Evolutionary conservation across 352 stramenopile genomes (phyloP).

Genomic region (Ophiocytium majus): DNA sequence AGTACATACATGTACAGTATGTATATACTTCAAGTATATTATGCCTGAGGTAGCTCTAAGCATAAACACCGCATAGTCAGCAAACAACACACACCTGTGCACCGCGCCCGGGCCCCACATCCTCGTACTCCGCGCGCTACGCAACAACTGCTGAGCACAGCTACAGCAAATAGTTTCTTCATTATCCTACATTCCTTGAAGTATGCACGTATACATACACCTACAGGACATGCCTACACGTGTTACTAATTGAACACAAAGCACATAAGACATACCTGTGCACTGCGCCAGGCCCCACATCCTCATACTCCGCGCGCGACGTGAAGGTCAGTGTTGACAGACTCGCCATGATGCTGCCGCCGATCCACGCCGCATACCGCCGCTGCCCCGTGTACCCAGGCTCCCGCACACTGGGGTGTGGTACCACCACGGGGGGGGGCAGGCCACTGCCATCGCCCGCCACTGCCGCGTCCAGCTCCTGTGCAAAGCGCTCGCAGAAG

Average conservation of each 20-base stretch:
- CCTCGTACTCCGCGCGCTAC: slow-evolving; percentile 95
- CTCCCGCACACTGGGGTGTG: slow-evolving; percentile 62
- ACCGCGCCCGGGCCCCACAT: slow-evolving; percentile 90
- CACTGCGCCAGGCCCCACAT: slow-evolving; percentile 89
- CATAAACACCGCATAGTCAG: too few species aligned
- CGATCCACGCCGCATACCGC: slow-evolving; percentile 77
- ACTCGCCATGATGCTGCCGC: slow-evolving; percentile 79
- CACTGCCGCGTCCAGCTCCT: slow-evolving; percentile 37
- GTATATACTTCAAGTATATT: too few species aligned
- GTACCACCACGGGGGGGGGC: slow-evolving; percentile 35
- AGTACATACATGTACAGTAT: too few species aligned
- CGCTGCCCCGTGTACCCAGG: slow-evolving; percentile 78
- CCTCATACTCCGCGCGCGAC: slow-evolving; percentile 94
- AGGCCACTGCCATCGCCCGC: background rate
- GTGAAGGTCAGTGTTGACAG: slow-evolving; percentile 89
- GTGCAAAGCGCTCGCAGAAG: slow-evolving; percentile 54
- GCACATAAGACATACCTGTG: slow-evolving; percentile 83
- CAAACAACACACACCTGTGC: too few species aligned
- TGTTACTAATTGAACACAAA: too few species aligned
- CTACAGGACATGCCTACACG: too few species aligned
- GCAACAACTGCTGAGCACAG: too few species aligned
- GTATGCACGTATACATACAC: too few species aligned
- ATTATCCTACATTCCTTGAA: too few species aligned
- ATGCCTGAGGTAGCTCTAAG: too few species aligned
- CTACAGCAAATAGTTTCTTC: too few species aligned